Conservation (phyloP, 345 rosid species). For the Aquilaria sinensis region DNA sequence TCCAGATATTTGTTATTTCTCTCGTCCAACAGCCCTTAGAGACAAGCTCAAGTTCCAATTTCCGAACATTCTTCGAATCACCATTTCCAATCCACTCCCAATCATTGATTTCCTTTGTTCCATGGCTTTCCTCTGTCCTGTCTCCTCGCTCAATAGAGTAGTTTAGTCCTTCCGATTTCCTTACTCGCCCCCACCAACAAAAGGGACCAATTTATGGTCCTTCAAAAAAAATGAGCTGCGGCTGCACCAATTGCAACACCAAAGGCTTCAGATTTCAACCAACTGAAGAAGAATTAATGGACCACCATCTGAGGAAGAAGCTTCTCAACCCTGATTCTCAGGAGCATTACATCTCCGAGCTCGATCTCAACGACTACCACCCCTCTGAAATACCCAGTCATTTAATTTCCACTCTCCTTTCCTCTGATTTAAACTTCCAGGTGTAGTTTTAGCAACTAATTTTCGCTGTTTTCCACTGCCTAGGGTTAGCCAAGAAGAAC, state of each 20-base stretch:
- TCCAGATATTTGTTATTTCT: no score
- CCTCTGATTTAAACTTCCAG: not conserved
- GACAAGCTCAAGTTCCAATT: no score
- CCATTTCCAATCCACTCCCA: no score
- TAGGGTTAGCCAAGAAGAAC: not conserved
- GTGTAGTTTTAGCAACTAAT: no score
- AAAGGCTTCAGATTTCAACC: conserved; percentile 15
- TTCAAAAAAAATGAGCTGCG: not conserved
- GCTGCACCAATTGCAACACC: no score
- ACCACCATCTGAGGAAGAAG: not conserved
- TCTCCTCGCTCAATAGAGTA: not conserved
- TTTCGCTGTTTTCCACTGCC: not conserved
- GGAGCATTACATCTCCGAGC: conserved; percentile 2
- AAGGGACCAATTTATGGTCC: no score
- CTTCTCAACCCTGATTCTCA: conserved; percentile 2
- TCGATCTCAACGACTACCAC: not conserved
- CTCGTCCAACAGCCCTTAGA: no score
- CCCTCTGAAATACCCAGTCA: not conserved
- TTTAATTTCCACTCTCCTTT: not conserved
- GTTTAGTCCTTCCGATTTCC: not conserved
- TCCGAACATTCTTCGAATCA: no score
- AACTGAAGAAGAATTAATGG: not conserved
- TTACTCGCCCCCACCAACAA: no score
- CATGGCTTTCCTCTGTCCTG: not conserved
- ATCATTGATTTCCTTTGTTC: no score